Evolutionary conservation across 139 green algal genomes (phyloP).

Genomic region (Gonium pectorale): DNA sequence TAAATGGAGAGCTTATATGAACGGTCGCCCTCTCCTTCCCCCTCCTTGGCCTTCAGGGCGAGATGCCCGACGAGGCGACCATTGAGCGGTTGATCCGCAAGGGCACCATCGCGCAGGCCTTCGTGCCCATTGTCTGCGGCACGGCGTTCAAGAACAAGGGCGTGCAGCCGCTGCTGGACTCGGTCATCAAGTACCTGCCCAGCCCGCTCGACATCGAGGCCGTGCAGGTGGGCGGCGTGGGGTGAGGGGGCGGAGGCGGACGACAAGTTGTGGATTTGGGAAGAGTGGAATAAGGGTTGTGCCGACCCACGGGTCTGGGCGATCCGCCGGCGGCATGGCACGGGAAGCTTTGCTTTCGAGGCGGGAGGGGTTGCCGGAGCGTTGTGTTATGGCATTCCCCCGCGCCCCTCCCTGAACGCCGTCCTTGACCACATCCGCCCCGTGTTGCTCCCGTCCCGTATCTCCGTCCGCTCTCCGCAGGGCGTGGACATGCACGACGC

Average conservation of each 20-base stretch:
- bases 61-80: conserved; percentile 86
- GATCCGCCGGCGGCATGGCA: no score
- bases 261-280: no score
- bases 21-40: not conserved
- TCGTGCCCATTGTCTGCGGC: conserved; percentile 96
- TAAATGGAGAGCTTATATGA: no score
- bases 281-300: no score
- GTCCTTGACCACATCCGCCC: no score
- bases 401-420: no score
- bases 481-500: conserved; percentile 73
- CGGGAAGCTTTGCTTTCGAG: no score
- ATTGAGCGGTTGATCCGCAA: conserved; percentile 93
- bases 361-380: no score
- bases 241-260: no score
- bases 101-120: conserved; percentile 85
- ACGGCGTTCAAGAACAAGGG: conserved; percentile 99
- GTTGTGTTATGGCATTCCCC: no score
- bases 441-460: no score
- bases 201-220: conserved; percentile 86
- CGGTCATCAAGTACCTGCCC: conserved; percentile 95
- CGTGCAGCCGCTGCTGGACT: conserved; percentile 98
- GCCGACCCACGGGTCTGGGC: no score
- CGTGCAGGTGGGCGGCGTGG: conserved; percentile 55
- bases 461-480: not conserved
- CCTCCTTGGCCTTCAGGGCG: conserved; percentile 64